These are phyloP conservation scores for Calocera cornea DNA, from an alignment of 768 basidiomycete species.

Conservation along the genomic window DNA sequence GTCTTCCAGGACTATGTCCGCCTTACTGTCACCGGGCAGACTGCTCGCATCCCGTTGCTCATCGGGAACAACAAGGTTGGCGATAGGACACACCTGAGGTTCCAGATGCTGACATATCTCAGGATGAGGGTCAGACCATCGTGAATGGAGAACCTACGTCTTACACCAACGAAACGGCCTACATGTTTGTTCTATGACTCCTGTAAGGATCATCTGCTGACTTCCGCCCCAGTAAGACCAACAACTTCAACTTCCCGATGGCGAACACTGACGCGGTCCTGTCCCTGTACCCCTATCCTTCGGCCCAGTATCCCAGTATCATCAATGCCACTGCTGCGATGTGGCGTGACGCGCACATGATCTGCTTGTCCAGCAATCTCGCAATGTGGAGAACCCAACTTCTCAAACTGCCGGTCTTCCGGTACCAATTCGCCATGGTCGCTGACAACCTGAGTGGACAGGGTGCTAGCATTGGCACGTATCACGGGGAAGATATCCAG, in stretches of 20 bases:
- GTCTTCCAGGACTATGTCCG: slow-evolving; percentile 19
- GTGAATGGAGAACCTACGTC: slow-evolving; percentile 20
- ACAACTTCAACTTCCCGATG: slow-evolving; percentile 21
- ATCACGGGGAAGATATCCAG: slow-evolving; percentile 20
- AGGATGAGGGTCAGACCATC: slow-evolving; percentile 21
- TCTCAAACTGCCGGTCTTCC: slow-evolving; percentile 19
- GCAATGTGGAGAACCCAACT: slow-evolving; percentile 16
- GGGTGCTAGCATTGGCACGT: slow-evolving; percentile 17
- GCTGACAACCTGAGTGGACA: slow-evolving; percentile 19
- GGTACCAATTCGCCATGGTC: slow-evolving; percentile 19
- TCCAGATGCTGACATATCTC: neutral
- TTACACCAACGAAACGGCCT: slow-evolving; percentile 16
- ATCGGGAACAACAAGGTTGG: slow-evolving; percentile 17
- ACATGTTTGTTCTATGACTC: slow-evolving; percentile 11
- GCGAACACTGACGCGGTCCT: slow-evolving; percentile 16
- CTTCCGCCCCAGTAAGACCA: slow-evolving; percentile 11
- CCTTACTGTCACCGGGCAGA: slow-evolving; percentile 15
- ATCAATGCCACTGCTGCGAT: slow-evolving; percentile 20
- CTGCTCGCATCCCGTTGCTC: slow-evolving; percentile 16
- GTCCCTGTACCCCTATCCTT: slow-evolving; percentile 17
- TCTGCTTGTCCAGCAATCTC: slow-evolving; percentile 18
- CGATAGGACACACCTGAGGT: neutral
- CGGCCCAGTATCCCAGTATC: slow-evolving; percentile 10
- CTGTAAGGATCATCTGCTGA: neutral
- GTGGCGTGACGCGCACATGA: slow-evolving; percentile 21